These are phyloP conservation scores for Fomitopsis pulvina DNA, from an alignment of 768 basidiomycete species.

Conservation along the genomic window DNA sequence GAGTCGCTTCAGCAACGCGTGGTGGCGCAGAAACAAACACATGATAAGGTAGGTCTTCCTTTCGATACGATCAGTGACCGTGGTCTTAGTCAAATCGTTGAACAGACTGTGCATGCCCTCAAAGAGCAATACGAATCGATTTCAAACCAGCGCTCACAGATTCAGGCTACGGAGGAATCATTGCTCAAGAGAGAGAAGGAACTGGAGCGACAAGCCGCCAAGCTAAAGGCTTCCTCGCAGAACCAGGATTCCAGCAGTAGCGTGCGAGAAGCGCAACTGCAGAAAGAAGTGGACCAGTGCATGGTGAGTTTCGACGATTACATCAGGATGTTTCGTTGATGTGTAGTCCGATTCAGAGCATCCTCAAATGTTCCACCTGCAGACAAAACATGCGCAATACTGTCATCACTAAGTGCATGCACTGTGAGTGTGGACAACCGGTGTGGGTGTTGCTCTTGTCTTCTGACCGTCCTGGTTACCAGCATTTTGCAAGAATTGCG, in stretches of 20 bases:
- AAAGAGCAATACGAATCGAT: slow-evolving; percentile 6
- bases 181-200: slow-evolving; percentile 42
- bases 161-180: slow-evolving; percentile 43
- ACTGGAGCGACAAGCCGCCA: slow-evolving; percentile 40
- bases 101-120: not conserved
- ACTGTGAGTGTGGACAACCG: slow-evolving; percentile 58
- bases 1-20: not conserved
- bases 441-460: not conserved
- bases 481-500: slow-evolving; percentile 84
- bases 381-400: slow-evolving; percentile 69
- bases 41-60: slow-evolving; percentile 31
- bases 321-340: not conserved
- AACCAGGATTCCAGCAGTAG: slow-evolving; percentile 23
- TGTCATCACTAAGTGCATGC: slow-evolving; percentile 85
- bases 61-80: not conserved
- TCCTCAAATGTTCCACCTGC: slow-evolving; percentile 89
- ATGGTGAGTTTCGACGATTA: slow-evolving; percentile 38
- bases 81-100: not conserved
- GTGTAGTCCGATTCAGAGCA: slow-evolving; percentile 39
- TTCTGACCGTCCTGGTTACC: not conserved
- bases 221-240: slow-evolving; percentile 28
- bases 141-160: slow-evolving; percentile 28
- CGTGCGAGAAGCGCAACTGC: slow-evolving; percentile 30
- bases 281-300: slow-evolving; percentile 48
- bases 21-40: slow-evolving; percentile 19